Base-by-base conservation (phyloP, 1,139 yeast genomes). In the Kurtzmaniella natalensis region DNA sequence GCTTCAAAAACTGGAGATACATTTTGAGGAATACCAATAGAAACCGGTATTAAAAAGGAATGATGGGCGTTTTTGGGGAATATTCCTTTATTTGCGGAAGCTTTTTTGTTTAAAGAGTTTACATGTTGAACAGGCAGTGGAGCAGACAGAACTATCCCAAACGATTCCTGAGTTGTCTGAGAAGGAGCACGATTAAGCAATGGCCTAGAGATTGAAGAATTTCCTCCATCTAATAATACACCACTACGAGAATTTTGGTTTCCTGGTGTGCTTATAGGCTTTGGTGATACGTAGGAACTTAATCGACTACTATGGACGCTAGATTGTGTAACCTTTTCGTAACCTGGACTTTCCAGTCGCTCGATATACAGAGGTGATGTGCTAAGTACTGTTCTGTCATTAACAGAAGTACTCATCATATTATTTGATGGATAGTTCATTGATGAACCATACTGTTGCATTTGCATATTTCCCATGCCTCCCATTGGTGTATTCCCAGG, bases 41-140 rank as follows among this genome's bases (percentile, higher is more conserved):
- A 54, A 4, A 70, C 52, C 1, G 76, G 71, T 1, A 72, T 56
- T n/a, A 70, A 46, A 44, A 63, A 70, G 0, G 80, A 76, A 0
- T 75, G 61, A 2, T 59, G 47, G 14, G 3, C 8, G 14, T 14
- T 3, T 8, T 10, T 11, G 14, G 11, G 11, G 5, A 4, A 11
- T 23, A 13, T 13, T 16, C 6, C 16, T 35, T 56, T 1, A 57
- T 48, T 38, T 44, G 33, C 33, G 44, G 35, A 8, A 41, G 38
- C 35, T 44, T 42, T 34, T 47, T 31, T 11, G 29, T 20, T n/a
- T 36, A 41, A 14, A 17, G 15, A 13, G n/a, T 18, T 20, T 1
- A 22, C 21, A n/a, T 25, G 22, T 30, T 35, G 37, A 11, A 34
- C 17, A 9, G 29, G 31, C 18, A 22, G 29, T 16, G 33, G 38